Percentiles rank a stretch among this genome's conserved stretches.
phyloP scores from a whole-genome alignment of 257 asterid species.

The Solanum arcanum region DNA sequence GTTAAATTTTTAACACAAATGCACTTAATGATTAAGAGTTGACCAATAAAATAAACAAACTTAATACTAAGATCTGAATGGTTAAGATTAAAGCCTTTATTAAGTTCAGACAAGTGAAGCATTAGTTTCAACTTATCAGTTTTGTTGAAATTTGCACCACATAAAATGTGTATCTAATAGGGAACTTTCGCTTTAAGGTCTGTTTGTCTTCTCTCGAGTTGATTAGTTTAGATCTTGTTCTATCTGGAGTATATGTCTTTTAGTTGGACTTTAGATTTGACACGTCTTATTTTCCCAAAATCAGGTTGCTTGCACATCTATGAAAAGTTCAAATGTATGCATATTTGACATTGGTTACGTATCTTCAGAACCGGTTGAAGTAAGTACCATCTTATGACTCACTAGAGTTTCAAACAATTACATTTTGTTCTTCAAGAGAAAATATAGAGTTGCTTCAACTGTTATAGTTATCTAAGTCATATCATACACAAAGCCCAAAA shows the following conservation, averaged over 20 bases:
- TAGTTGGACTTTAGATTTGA: background rate
- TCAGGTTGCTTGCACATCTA: constrained; percentile 81
- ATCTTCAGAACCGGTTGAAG: constrained; percentile 73
- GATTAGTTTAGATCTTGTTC: background rate
- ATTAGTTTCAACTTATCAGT: background rate
- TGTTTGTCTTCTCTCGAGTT: background rate
- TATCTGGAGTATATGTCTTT: background rate
- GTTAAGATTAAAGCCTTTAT: background rate
- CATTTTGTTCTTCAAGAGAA: background rate
- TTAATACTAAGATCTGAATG: background rate
- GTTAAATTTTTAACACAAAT: background rate
- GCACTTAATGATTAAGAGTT: background rate
- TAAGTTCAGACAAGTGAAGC: background rate
- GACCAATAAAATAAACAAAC: background rate
- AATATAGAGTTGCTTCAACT: background rate
- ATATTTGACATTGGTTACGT: constrained; percentile 74
- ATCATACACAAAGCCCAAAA: background rate
- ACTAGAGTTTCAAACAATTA: background rate
- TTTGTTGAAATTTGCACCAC: background rate
- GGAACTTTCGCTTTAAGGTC: background rate
- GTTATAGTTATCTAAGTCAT: background rate
- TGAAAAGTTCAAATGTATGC: constrained; percentile 47
- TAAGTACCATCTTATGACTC: constrained; percentile 29
- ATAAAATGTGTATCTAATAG: background rate
- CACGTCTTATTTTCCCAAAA: background rate